These are phyloP conservation scores for Suhomyces coccinellae DNA, from an alignment of 1,139 yeast genomes.

Conservation along the genomic window DNA sequence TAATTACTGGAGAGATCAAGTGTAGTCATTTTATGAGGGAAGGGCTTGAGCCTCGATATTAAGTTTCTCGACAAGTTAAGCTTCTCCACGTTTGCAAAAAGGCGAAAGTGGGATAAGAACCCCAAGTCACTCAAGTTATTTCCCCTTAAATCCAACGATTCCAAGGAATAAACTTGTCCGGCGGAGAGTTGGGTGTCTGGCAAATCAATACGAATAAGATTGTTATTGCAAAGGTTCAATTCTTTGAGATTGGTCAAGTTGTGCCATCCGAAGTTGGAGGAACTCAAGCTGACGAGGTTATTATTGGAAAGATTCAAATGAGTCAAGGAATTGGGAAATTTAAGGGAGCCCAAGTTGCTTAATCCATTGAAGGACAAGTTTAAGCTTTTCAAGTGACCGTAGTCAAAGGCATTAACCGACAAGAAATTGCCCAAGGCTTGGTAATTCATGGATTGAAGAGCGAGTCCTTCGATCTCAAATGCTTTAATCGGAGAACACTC, in stretches of 20 bases:
- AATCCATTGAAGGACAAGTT: slow-evolving; percentile 28
- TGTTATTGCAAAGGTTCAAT: slow-evolving; percentile 30
- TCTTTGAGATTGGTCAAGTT: slow-evolving; percentile 14
- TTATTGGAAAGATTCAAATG: slow-evolving; percentile 27
- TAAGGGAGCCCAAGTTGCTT: slow-evolving; percentile 16
- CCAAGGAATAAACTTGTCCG: background rate
- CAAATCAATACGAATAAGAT: slow-evolving; percentile 13
- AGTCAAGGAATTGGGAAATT: slow-evolving; percentile 9
- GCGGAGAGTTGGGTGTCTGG: background rate
- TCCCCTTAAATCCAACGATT: slow-evolving; percentile 20
- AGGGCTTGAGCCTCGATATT: slow-evolving; percentile 16
- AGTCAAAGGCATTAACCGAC: slow-evolving; percentile 1
- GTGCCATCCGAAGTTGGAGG: slow-evolving; percentile 13
- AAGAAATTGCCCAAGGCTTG: slow-evolving; percentile 2
- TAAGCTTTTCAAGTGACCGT: slow-evolving; percentile 9
- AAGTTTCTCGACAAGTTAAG: slow-evolving; percentile 28
- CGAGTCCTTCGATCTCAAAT: slow-evolving; percentile 2
- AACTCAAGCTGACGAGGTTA: slow-evolving; percentile 16
- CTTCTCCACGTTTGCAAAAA: slow-evolving; percentile 16
- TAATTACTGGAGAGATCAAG: slow-evolving; percentile 26
- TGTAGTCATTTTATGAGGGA: slow-evolving; percentile 16
- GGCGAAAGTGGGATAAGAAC: slow-evolving; percentile 4
- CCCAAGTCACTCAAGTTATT: slow-evolving; percentile 19
- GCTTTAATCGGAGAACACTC: background rate
- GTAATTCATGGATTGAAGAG: slow-evolving; percentile 3